Percentiles rank a stretch among this genome's conserved stretches.
These are phyloP conservation scores for Trametes cingulata DNA, from an alignment of 768 basidiomycete genomes.

Conservation along the genomic window DNA sequence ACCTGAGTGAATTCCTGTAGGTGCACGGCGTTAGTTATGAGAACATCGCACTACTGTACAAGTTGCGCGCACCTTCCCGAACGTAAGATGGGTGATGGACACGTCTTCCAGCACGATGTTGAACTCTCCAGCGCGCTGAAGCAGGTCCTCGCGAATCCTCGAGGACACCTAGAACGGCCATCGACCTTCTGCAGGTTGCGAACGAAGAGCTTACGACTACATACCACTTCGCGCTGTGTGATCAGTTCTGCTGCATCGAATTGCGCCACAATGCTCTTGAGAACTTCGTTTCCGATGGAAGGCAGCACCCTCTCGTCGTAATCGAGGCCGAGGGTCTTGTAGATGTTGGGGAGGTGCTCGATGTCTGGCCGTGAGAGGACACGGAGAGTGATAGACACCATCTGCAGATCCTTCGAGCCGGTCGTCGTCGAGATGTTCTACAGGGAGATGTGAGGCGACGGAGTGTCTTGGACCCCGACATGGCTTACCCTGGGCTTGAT, in stretches of 20 bases:
- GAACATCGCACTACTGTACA: neutral
- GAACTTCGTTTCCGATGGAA: slow-evolving; percentile 96
- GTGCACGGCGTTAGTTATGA: slow-evolving; percentile 5
- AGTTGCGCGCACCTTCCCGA: slow-evolving; percentile 64
- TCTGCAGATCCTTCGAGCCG: slow-evolving; percentile 97
- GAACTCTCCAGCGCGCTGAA: slow-evolving; percentile 95
- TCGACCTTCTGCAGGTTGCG: neutral
- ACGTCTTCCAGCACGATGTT: slow-evolving; percentile 96
- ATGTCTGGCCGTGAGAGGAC: slow-evolving; percentile 94
- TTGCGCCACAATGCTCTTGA: slow-evolving; percentile 98
- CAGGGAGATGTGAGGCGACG: slow-evolving; percentile 7
- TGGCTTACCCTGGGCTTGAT: slow-evolving; percentile 84
- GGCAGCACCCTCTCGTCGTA: slow-evolving; percentile 98
- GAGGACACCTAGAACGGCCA: slow-evolving; percentile 67
- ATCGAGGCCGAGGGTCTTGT: slow-evolving; percentile 91
- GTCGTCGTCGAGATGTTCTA: slow-evolving; percentile 99
- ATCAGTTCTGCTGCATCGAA: slow-evolving; percentile 97
- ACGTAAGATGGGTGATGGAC: slow-evolving; percentile 90
- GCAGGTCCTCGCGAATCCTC: slow-evolving; percentile 86
- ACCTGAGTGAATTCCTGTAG: slow-evolving; percentile 82
- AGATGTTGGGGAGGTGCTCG: slow-evolving; percentile 85
- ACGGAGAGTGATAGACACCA: slow-evolving; percentile 95
- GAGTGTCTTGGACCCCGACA: neutral
- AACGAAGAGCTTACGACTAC: slow-evolving; percentile 33
- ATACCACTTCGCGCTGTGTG: slow-evolving; percentile 94